phyloP scores from a whole-genome alignment of 169 alveolate genomes.

The Eimeria tenella region DNA sequence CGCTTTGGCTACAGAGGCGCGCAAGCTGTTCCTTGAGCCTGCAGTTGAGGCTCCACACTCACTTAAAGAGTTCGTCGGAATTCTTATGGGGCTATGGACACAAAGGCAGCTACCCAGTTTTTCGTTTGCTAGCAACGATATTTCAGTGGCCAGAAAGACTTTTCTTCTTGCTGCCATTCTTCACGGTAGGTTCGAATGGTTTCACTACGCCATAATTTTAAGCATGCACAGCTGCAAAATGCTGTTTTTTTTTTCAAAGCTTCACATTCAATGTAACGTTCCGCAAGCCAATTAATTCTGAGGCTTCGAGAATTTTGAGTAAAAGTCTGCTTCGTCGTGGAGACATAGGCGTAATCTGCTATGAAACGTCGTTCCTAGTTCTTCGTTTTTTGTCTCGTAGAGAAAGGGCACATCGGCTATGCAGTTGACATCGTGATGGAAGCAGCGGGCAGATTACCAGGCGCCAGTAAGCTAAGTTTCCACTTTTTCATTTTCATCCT shows the following conservation, averaged over 20 bases:
- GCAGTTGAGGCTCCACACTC: not conserved
- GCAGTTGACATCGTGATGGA: conserved; percentile 9
- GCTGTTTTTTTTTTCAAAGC: not conserved
- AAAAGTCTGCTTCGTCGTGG: no score
- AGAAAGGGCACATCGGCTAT: not conserved
- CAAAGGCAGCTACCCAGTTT: not conserved
- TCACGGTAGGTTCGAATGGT: not conserved
- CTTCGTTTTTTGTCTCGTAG: not conserved
- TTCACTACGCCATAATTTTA: no score
- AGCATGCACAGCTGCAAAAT: not conserved
- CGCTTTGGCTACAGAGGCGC: not conserved
- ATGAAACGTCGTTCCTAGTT: not conserved
- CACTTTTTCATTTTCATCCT: no score
- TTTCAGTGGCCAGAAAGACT: not conserved
- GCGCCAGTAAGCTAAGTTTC: not conserved
- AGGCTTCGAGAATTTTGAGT: no score
- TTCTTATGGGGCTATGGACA: not conserved
- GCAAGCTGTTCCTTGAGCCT: conserved; percentile 13
- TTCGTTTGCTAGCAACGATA: not conserved
- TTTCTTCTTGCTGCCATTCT: not conserved
- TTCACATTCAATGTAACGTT: not conserved
- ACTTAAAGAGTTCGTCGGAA: not conserved
- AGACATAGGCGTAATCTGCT: no score
- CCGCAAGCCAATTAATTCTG: no score
- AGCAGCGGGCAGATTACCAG: not conserved